Percentiles rank a stretch among this genome's conserved stretches.
These are phyloP conservation scores for Fomitiporia mediterranea DNA, from an alignment of 1,284 basidiomycete species.

Conservation along the genomic window DNA sequence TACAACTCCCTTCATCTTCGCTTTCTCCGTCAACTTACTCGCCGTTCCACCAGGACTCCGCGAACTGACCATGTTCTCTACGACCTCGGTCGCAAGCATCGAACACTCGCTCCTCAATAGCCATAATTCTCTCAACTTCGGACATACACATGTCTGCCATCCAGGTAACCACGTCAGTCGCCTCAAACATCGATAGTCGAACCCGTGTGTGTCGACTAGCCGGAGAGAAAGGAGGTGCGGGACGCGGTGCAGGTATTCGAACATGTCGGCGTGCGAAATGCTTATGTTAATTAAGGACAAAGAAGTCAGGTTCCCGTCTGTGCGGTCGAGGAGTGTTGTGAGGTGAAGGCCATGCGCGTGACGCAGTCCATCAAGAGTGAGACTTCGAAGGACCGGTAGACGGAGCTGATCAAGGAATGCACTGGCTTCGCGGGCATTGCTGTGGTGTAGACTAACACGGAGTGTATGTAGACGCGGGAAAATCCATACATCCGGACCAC, in stretches of 20 bases:
- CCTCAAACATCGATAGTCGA: slow-evolving; percentile 6
- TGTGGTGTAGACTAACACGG: slow-evolving; percentile 1
- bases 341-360: slow-evolving; percentile 4
- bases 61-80: slow-evolving; percentile 7
- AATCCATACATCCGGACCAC: slow-evolving; percentile 4
- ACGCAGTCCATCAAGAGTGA: slow-evolving; percentile 7
- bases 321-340: slow-evolving; percentile 8
- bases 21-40: too few species aligned
- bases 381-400: slow-evolving; percentile 1
- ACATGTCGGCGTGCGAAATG: slow-evolving; percentile 5
- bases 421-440: slow-evolving; percentile 6
- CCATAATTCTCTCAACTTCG: slow-evolving; percentile 10
- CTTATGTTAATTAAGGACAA: slow-evolving; percentile 12
- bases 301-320: slow-evolving; percentile 1
- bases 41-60: not conserved
- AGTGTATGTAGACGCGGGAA: slow-evolving; percentile 13
- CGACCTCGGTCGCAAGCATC: not conserved
- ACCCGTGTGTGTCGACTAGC: slow-evolving; percentile 9
- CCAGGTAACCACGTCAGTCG: slow-evolving; percentile 5
- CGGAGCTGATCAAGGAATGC: slow-evolving; percentile 10
- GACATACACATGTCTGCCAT: slow-evolving; percentile 8
- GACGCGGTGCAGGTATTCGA: slow-evolving; percentile 11
- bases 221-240: slow-evolving; percentile 4
- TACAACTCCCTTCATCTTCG: not conserved
- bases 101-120: slow-evolving; percentile 13